Evolutionary conservation across 441 rosid genomes (phyloP).

Genomic region (Populus trichocarpa): DNA sequence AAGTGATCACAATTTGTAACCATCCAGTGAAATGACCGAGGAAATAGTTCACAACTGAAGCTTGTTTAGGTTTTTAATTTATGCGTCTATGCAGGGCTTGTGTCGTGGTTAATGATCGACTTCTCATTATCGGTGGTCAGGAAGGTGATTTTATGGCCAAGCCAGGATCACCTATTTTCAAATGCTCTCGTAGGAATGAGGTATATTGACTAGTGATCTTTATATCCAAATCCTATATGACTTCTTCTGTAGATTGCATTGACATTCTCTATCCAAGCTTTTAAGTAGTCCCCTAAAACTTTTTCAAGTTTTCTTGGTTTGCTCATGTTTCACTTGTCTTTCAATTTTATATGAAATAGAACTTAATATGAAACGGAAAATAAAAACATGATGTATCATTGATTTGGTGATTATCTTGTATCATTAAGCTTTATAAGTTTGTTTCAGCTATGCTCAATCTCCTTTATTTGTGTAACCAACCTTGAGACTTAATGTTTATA

Average conservation of each 20-base stretch:
- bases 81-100: constrained; percentile 54
- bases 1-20: not conserved
- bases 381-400: too few relatives aligned
- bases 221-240: not conserved
- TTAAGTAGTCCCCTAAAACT: not conserved
- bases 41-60: not conserved
- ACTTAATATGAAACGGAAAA: not conserved
- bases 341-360: not conserved
- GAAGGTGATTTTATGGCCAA: constrained; percentile 99
- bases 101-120: constrained; percentile 64
- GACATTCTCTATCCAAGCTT: not conserved
- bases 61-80: not conserved
- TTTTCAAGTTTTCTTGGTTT: not conserved
- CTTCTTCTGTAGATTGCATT: not conserved
- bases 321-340: not conserved
- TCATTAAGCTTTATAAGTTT: not conserved
- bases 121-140: constrained; percentile 89
- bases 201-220: constrained; percentile 24
- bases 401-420: not conserved
- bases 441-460: not conserved
- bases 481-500: not conserved
- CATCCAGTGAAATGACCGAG: not conserved
- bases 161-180: constrained; percentile 95
- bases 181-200: constrained; percentile 89
- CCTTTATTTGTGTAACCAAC: not conserved